Base-by-base conservation (phyloP, 2,329 filamentous ascomycete genomes). In the Triangularia verruculosa region DNA sequence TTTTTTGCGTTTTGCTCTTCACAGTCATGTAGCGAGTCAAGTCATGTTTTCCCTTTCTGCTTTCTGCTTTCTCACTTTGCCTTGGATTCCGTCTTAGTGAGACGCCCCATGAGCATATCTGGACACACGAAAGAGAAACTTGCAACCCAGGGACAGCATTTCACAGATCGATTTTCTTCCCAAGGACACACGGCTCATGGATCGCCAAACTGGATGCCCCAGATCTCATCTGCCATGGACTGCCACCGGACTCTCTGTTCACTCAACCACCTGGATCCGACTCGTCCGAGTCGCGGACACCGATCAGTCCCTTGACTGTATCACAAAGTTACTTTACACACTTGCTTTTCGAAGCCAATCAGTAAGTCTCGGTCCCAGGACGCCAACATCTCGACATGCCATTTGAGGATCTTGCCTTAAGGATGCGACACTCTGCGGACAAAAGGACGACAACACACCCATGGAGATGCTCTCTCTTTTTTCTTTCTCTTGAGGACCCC, bases 1-100 rank as follows among this genome's bases (percentile, higher is more conserved):
- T 75, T 72, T 66, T 69, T 66, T 76, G 70, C 61, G 75, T 72
- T 66, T 69, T 66, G 57, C 47, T 71, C 65, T 62, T 62, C 30
- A 27, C 9, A 27, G 51, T 65, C 53, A 15, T 66, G 67, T 76
- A 72, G 69, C 69, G 67, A 69, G 65, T 25, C 59, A 66, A 67
- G 47, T 74, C 71, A 69, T 76, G 74, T 75, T 66, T 68, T 69
- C 66, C 64, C 64, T 67, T 63, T 69, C 39, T 47, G 51, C 52
- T 70, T 64, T 66, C 56, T 69, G 6, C 55, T 67, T 54, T 57
- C 52, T 64, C 53, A 7, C 61, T 34, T 20, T 47, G 20, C 22
- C 51, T 54, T 54, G 51, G 25, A 25, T 25, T 27, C 3, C 22
- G 25, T 54, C 51, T 54, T 61, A 71, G 69, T 71, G 67, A 69